Percentiles rank a stretch among this genome's conserved stretches.
These are phyloP conservation scores for Cercophora newfieldiana DNA, from an alignment of 495 filamentous ascomycete genomes.

Conservation along the genomic window DNA sequence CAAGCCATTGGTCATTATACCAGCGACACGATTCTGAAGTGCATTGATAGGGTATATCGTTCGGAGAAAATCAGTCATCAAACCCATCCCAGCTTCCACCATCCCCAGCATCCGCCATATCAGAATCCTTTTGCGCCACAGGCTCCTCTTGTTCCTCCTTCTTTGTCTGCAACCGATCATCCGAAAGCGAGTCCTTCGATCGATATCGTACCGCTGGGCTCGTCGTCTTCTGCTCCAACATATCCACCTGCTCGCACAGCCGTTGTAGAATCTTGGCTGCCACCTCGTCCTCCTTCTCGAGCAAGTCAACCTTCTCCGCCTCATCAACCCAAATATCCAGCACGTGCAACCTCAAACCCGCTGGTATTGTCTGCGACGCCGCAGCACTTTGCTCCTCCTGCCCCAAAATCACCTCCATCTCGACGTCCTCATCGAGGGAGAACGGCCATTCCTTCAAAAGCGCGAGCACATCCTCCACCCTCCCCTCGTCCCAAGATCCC, in stretches of 20 bases:
- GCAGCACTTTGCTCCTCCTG: conserved; percentile 24
- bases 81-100: conserved; percentile 73
- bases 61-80: conserved; percentile 48
- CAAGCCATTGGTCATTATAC: background rate
- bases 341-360: conserved; percentile 84
- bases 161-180: conserved; percentile 66
- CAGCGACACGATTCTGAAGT: too few species aligned
- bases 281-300: conserved; percentile 45
- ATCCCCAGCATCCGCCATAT: conserved; percentile 22
- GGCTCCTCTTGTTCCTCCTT: conserved; percentile 24
- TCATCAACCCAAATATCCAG: conserved; percentile 91
- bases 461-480: conserved; percentile 40
- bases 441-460: conserved; percentile 48
- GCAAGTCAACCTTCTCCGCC: conserved; percentile 64
- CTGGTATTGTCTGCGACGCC: conserved; percentile 56
- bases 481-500: conserved; percentile 32
- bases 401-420: conserved; percentile 9
- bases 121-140: conserved; percentile 41
- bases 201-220: conserved; percentile 72
- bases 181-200: conserved; percentile 69
- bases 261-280: conserved; percentile 36
- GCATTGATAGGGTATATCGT: background rate
- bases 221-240: conserved; percentile 48
- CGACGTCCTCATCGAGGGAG: conserved; percentile 39
- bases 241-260: conserved; percentile 41